Evolutionary conservation across 225 moss, liverwort and hornwort species (phyloP).

Genomic region (Thuidium tamariscinum): DNA sequence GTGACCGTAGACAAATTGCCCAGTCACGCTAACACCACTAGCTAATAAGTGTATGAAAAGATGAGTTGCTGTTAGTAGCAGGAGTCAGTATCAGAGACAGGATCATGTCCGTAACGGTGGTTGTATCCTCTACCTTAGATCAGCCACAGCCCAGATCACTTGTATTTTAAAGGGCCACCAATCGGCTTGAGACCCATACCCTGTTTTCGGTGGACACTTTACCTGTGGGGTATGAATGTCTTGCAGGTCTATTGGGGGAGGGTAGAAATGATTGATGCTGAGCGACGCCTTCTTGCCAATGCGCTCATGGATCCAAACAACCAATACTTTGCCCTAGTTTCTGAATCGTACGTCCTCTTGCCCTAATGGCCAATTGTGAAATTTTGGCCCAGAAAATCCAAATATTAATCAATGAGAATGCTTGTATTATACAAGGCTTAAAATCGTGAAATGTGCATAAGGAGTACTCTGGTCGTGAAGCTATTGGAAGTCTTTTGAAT

Average conservation of each 20-base stretch:
- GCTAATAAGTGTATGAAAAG: not conserved
- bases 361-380: not conserved
- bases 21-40: not conserved
- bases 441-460: not conserved
- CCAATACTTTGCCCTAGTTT: constrained; percentile 69
- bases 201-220: not conserved
- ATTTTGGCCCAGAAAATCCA: not conserved
- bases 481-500: not conserved
- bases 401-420: not conserved
- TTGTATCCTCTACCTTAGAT: not conserved
- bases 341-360: constrained; percentile 52
- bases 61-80: not conserved
- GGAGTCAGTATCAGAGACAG: not conserved
- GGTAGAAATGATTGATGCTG: constrained; percentile 96
- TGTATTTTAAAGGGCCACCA: not conserved
- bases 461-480: not conserved
- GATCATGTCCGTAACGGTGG: not conserved
- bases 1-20: not conserved
- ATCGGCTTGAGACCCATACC: not conserved
- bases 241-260: constrained; percentile 78
- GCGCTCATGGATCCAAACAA: constrained; percentile 68
- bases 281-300: constrained; percentile 67
- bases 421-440: not conserved
- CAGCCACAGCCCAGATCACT: not conserved
- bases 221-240: not conserved